Evolutionary conservation across 805 yeast species (phyloP), one percentile per base, ranked within the genome.

Genomic region (Ascoidea rubescens): DNA sequence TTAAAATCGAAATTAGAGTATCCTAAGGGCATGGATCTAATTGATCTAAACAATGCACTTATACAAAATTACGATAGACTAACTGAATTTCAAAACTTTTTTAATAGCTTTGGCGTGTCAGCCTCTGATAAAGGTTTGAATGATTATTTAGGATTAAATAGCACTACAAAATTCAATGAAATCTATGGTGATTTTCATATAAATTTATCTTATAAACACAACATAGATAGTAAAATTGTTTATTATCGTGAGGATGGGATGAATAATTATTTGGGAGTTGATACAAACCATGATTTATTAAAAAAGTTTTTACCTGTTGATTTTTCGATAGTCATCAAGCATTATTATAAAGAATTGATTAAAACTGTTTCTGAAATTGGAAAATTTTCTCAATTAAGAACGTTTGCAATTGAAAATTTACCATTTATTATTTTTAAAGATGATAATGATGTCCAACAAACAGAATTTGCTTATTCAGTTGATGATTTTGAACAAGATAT

Each of bases 391-490:
- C 8, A 37, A 37, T 14, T 37, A 10, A 14, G 14, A 37, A 37
- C 14, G 8, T 37, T 37, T 10, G 8, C 43, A 37, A 37, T 37
- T 37, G 43, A 14, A 10, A 14, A 14, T 10, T 76, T 74, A 60
- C 82, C 76, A 53, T 71, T 58, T 58, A 66, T 70, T 56, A 73
- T 71, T 61, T 21, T 21, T 21, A 21, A 21, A 21, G 28, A 21
- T 21, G 28, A 21, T 21, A 21, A 21, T 21, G 28, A 21, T 21
- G 28, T 21, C 28, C 28, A 21, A 21, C 28, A 21, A 21, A 21
- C 28, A 21, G 28, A 21, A 21, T 21, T 21, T 21, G 28, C 28
- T 21, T 21, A 21, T 21, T 21, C 28, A 21, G 3, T 21, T 21
- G 28, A 21, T 21, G 28, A 21, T 21, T 21, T 21, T 21, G 28